phyloP scores from a whole-genome alignment of 305 asterid species.

The Fraxinus greggii region DNA sequence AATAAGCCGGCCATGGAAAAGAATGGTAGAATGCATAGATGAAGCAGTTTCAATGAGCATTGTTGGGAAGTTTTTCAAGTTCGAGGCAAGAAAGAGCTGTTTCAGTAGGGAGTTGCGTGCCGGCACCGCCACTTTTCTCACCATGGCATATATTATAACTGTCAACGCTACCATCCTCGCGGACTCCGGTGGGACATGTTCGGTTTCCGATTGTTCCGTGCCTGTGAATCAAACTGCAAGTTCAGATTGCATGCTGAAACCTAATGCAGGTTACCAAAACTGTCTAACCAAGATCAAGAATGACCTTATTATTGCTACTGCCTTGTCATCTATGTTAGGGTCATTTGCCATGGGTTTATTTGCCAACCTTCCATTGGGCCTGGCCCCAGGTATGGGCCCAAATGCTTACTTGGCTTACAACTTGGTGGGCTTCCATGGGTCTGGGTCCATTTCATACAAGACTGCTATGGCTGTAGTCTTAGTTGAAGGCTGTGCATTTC shows the following conservation, averaged over 20 bases:
- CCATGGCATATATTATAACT: constrained; percentile 72
- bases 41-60: constrained; percentile 45
- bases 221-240: constrained; percentile 23
- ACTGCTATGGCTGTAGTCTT: constrained; percentile 68
- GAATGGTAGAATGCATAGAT: constrained; percentile 37
- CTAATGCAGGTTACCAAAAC: constrained; percentile 51
- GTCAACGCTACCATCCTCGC: constrained; percentile 69
- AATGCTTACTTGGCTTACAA: constrained; percentile 66
- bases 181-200: constrained; percentile 67
- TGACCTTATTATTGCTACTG: constrained; percentile 66
- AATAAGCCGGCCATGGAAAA: constrained; percentile 38
- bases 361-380: constrained; percentile 67
- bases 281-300: constrained; percentile 53
- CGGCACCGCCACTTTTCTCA: constrained; percentile 69
- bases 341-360: constrained; percentile 68
- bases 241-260: constrained; percentile 43
- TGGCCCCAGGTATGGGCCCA: constrained; percentile 83
- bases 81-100: constrained; percentile 49
- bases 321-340: constrained; percentile 62
- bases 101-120: constrained; percentile 56
- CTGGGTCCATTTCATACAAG: constrained; percentile 51
- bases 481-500: constrained; percentile 59
- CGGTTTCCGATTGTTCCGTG: constrained; percentile 40
- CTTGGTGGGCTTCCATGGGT: constrained; percentile 72
- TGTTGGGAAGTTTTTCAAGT: constrained; percentile 58